Base-by-base conservation (phyloP, 768 basidiomycete species). In the Tricholoma flavovirens region DNA sequence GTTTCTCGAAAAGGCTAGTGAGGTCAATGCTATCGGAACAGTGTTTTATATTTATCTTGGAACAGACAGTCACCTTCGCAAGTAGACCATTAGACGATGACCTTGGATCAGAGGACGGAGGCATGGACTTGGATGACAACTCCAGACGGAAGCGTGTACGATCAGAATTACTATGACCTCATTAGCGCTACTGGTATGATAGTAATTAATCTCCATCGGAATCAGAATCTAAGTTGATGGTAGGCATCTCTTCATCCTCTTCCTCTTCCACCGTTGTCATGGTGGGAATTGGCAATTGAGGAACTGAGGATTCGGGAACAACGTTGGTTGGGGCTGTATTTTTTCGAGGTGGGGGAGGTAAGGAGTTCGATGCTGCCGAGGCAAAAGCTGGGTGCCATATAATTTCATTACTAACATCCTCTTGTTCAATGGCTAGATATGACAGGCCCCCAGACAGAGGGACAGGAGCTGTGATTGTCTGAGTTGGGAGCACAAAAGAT, bases 211-310 rank as follows among this genome's bases (percentile, higher is more conserved):
- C 80, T 30, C 72, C 73, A 40, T 92, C 91, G 4, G 89, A 88
- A 68, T 93, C 90, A 1, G 90, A 92, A 38, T 78, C 83, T 75
- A 90, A 73, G 66, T 92, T 80, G 35, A 94, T 91, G 10, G 75
- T 64, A 2, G 91, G 91, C 75, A 94, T 84, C 46, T 83, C 86
- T n/a, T 79, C 79, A 12, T 89, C 86, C 3, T 83, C 76, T 40
- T 67, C 69, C 17, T 60, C 55, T 8, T 56, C 60, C 9, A 56
- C 24, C 3, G 43, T 36, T 36, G 24, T 48, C 4, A n/a, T 45
- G 15, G 35, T 48, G 6, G 50, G 38, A 15, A 52, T 35, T n/a
- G 36, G 51, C 49, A 49, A 43, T 45, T 46, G 19, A 12, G 46
- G 43, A 21, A 43, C 21, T 12, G 54, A 12, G 29, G 46, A 6